Percentiles rank a stretch among this genome's conserved stretches.
Evolutionary conservation across 768 basidiomycete species (phyloP).

Genomic region (Suillus bovinus): DNA sequence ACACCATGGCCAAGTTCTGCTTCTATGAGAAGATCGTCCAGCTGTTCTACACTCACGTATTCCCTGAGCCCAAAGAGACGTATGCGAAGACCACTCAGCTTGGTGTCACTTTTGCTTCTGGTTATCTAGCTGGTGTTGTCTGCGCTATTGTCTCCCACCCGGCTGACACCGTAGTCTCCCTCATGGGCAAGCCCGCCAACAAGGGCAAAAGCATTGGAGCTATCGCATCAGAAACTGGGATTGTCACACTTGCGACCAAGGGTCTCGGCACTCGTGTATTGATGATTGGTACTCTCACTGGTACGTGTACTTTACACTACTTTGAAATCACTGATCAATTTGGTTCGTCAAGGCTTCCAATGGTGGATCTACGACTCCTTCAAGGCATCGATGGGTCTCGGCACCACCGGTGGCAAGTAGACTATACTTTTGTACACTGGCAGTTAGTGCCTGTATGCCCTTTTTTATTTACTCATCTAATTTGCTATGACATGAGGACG

Average conservation of each 20-base stretch:
- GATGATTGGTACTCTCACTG: slow-evolving; percentile 71
- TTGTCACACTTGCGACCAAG: slow-evolving; percentile 69
- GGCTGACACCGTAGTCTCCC: slow-evolving; percentile 90
- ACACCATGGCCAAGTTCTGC: slow-evolving; percentile 99
- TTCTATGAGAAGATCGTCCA: slow-evolving; percentile 90
- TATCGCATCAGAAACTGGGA: slow-evolving; percentile 72
- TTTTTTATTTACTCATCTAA: neutral
- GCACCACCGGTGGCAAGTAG: slow-evolving; percentile 88
- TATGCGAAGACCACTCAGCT: slow-evolving; percentile 86
- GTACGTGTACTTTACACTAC: slow-evolving; percentile 22
- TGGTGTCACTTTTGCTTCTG: slow-evolving; percentile 85
- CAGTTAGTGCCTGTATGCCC: neutral
- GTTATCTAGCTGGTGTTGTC: slow-evolving; percentile 94
- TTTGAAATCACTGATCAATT: neutral
- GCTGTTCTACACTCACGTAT: slow-evolving; percentile 86
- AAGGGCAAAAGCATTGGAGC: slow-evolving; percentile 75
- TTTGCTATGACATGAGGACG: slow-evolving; percentile 13
- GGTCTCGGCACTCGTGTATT: slow-evolving; percentile 86
- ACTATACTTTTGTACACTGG: slow-evolving; percentile 7
- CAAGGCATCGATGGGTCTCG: slow-evolving; percentile 82
- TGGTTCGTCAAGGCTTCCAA: slow-evolving; percentile 64
- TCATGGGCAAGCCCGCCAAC: slow-evolving; percentile 88
- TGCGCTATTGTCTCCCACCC: slow-evolving; percentile 97
- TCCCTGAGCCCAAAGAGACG: slow-evolving; percentile 73
- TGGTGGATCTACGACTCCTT: slow-evolving; percentile 94